Evolutionary conservation across 1,284 basidiomycete genomes (phyloP).

Genomic region (Wolfiporia cocos): DNA sequence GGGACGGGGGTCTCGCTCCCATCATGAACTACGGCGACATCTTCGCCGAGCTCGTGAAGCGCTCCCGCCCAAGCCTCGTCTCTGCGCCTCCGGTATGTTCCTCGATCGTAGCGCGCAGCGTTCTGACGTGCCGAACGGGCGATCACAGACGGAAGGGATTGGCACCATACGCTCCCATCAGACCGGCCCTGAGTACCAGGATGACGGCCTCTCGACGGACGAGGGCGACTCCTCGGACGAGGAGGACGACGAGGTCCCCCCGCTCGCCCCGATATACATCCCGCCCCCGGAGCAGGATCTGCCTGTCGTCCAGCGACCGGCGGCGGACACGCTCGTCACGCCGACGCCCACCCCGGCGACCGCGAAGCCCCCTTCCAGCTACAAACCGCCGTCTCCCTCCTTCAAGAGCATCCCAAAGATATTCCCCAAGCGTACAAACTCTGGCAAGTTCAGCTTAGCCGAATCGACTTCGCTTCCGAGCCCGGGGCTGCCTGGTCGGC

Average conservation of each 20-base stretch:
- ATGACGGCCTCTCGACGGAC: constrained; percentile 70
- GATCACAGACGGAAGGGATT: constrained; percentile 74
- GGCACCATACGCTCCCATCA: constrained; percentile 75
- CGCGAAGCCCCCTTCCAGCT: constrained; percentile 16
- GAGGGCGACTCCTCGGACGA: constrained; percentile 39
- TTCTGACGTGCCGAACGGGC: background rate
- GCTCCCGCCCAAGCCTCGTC: constrained; percentile 59
- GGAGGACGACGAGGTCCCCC: constrained; percentile 28
- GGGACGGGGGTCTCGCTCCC: no score
- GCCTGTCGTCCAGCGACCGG: constrained; percentile 8
- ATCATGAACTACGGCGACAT: constrained; percentile 48
- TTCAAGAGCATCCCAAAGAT: constrained; percentile 29
- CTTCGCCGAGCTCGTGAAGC: constrained; percentile 60
- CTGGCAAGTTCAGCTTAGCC: constrained; percentile 21
- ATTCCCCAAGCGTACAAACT: constrained; percentile 29
- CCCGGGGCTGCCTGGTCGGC: constrained; percentile 7
- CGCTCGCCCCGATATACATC: constrained; percentile 3
- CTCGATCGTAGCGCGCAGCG: constrained; percentile 5
- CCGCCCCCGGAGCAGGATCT: constrained; percentile 2
- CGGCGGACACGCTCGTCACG: constrained; percentile 11
- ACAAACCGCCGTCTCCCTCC: constrained; percentile 22
- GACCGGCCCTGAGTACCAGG: constrained; percentile 54
- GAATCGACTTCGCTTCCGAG: constrained; percentile 1
- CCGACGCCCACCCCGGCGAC: constrained; percentile 15
- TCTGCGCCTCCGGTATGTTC: constrained; percentile 75